Evolutionary conservation across 371 early-diverging fungal species (phyloP).

Genomic region (Apophysomyces trapeziformis): DNA sequence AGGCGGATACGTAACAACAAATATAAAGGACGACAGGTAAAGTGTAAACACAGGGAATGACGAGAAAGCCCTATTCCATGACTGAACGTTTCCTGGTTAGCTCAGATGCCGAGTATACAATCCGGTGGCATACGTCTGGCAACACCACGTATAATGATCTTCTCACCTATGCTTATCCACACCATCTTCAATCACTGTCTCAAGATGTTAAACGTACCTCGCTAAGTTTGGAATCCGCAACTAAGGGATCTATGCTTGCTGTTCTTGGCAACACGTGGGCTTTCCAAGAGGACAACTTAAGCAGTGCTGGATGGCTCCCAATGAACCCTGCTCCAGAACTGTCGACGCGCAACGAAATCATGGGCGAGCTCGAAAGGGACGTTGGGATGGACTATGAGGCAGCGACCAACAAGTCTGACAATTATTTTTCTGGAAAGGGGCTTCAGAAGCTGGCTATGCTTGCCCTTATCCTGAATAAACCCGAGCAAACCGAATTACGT

Average conservation of each 20-base stretch:
- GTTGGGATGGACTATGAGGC: conserved; percentile 45
- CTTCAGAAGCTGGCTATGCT: conserved; percentile 69
- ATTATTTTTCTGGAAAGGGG: conserved; percentile 79
- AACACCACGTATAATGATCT: conserved; percentile 22
- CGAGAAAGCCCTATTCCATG: background rate
- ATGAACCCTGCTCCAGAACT: conserved; percentile 35
- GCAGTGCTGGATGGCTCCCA: conserved; percentile 43
- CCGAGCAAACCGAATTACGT: conserved; percentile 50
- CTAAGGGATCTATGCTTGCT: conserved; percentile 73
- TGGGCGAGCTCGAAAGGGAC: conserved; percentile 43
- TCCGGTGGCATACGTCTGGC: conserved; percentile 52
- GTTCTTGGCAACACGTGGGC: conserved; percentile 64
- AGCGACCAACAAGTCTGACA: conserved; percentile 49
- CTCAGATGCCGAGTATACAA: conserved; percentile 38
- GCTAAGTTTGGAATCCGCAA: conserved; percentile 44
- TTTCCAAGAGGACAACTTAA: conserved; percentile 50
- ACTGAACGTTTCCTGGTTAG: conserved; percentile 16
- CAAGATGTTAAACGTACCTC: conserved; percentile 22
- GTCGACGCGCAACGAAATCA: conserved; percentile 39
- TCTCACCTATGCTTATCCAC: conserved; percentile 60
- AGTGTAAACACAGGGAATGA: background rate
- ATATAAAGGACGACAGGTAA: background rate
- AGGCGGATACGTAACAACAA: conserved; percentile 27
- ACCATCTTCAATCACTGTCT: conserved; percentile 52
- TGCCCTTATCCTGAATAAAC: conserved; percentile 56